Evolutionary conservation across 352 stramenopile genomes (phyloP), one percentile per base, ranked within the genome.

Genomic region (Phytophthora europaea): DNA sequence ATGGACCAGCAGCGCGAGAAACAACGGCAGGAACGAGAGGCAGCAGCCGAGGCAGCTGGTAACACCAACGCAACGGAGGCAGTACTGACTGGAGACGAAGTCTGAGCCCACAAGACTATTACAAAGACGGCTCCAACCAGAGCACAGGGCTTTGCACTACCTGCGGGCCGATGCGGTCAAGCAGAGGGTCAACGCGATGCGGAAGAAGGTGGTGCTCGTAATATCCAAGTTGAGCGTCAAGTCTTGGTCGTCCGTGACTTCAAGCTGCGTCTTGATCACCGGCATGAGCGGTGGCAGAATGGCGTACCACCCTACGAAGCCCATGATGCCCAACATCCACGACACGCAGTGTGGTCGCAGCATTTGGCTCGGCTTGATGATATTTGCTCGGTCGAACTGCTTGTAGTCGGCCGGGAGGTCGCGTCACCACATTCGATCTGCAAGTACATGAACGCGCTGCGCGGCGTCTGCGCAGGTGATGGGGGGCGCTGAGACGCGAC

Each of bases 281-380:
- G 91, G 85, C 62, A 99, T 93, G 53, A 99, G 89, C 18, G 97
- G n/a, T n/a, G n/a, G 97, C 2, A 95, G 94, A 73, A 98, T 98
- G 40, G 93, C 86, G 78, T 99, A 99, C 94, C 94, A 99, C 62
- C 95, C 94, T 74, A 98, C 84, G 80, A 99, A 99, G 38, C 94
- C 95, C 43, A 87, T 90, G 81, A 99, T 98, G 71, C 95, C 97
- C 51, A 83, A 93, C 23, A 98, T 81, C 94, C 94, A 99, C 33
- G 91, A 86, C 61, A 93, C 70, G 79, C 98, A 94, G 83, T 99
- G 96, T 5, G 97, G 97, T n/a, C 93, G 83, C 65, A 80, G 66
- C 73, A 98, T 89, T 55, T 76, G 96, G 23, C 80, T 83, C 0
- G 90, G 80, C 61, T 96, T 89, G 78, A 98, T 91, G 61, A 84